Evolutionary conservation across 2,329 filamentous ascomycete genomes (phyloP), one percentile per base, ranked within the genome.

Genomic region (Fusarium subglutinans): DNA sequence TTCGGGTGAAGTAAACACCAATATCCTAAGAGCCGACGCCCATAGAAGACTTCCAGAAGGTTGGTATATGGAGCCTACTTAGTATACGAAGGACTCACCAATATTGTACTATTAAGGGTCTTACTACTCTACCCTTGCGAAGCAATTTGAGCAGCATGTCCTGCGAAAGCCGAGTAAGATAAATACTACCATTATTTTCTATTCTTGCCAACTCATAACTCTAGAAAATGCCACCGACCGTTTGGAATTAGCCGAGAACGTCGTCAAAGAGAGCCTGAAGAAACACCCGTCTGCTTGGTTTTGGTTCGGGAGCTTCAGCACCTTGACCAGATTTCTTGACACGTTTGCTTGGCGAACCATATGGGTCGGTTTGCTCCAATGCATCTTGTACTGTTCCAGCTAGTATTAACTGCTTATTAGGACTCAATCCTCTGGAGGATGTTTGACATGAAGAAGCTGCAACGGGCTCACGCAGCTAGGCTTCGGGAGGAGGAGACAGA

Each of bases 371-470:
- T 18, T 2, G 0, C 14, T 0, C 5, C 4, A 8, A 17, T 30
- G 3, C 0, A n/a, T 13, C 28, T 18, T 2, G 13, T n/a, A 30
- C 3, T 6, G 1, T 9, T 8, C 1, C 20, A 5, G 47, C 14
- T 12, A 30, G 5, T 35, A 24, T 51, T 51, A 17, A 51, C 30
- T 35, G 3, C 1, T 35, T 35, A 24, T 24, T 26, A 51, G 48
- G 48, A 51, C n/a, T 51, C 28, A 13, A 51, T 51, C 6, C 48
- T 51, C 3, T 51, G 48, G 48, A 20, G n/a, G 11, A 51, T 51
- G 48, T 51, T 51, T 15, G 30, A 37, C 48, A 3, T 51, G 30
- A 33, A 20, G 11, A 51, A 35, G 17, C 17, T 51, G n/a, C 48
- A 51, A 37, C 28, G 17, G 8, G n/a, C 48, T 20, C 48, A 51